phyloP scores from a whole-genome alignment of 116 monocot genomes.

The Iris pallida region DNA sequence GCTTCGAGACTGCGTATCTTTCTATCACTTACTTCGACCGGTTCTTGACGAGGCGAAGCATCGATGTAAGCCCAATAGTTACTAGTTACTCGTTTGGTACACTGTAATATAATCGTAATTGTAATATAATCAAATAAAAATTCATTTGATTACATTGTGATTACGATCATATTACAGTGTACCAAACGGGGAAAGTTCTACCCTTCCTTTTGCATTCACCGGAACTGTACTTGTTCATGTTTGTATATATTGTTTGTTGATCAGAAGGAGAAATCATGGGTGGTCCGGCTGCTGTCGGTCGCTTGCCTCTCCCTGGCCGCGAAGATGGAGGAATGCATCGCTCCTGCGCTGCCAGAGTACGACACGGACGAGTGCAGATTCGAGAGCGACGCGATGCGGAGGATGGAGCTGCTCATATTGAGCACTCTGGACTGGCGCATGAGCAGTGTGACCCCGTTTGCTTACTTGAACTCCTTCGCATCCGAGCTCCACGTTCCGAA shows the following conservation, averaged over 20 bases:
- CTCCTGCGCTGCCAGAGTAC: constrained; percentile 53
- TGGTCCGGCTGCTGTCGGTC: constrained; percentile 45
- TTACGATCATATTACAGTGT: no score
- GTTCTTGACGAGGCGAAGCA: constrained; percentile 47
- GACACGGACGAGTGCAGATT: constrained; percentile 42
- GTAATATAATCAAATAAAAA: neutral
- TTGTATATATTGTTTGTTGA: constrained; percentile 5
- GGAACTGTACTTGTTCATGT: neutral
- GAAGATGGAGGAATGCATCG: constrained; percentile 74
- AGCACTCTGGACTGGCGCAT: constrained; percentile 78
- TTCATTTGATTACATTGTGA: neutral
- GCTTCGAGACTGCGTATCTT: constrained; percentile 59
- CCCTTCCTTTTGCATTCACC: no score
- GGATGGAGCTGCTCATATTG: constrained; percentile 83
- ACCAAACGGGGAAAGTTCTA: no score
- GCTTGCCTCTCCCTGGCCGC: constrained; percentile 83
- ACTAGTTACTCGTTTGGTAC: no score
- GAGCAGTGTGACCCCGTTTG: constrained; percentile 70
- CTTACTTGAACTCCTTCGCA: constrained; percentile 55
- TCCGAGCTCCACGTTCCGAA: constrained; percentile 25
- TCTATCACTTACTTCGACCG: constrained; percentile 71
- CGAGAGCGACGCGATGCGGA: constrained; percentile 36
- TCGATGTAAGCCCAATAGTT: constrained; percentile 60
- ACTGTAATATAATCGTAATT: no score
- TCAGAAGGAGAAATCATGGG: constrained; percentile 50